A percentile compares a stretch with the other conserved stretches of the same genome.
Evolutionary conservation across 2,329 filamentous ascomycete species (phyloP).

Genomic region (Paecilomyces formosus): DNA sequence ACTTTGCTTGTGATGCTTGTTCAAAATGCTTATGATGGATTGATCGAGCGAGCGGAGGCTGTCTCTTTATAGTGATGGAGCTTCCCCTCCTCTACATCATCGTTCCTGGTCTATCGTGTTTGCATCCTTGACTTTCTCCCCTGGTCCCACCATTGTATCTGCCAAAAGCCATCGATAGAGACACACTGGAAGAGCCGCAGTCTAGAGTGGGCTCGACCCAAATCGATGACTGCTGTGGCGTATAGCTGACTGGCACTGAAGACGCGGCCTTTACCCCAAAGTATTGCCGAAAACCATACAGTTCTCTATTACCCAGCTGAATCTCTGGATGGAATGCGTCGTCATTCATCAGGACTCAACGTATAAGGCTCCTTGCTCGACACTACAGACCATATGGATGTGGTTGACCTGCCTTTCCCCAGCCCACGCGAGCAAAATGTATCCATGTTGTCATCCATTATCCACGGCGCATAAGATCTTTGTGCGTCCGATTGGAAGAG

Average conservation of each 20-base stretch:
- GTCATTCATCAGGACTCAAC: neutral
- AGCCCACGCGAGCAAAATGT: neutral
- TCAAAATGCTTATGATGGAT: neutral
- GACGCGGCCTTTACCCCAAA: neutral
- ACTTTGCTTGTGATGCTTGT: conserved; percentile 4
- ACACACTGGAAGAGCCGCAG: neutral
- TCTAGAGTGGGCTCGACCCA: neutral
- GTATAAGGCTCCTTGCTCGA: neutral
- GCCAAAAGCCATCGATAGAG: neutral
- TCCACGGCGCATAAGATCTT: neutral
- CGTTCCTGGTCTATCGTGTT: neutral
- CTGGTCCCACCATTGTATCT: neutral
- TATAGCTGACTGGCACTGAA: neutral
- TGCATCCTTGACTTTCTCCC: neutral
- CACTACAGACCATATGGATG: neutral
- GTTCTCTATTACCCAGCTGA: neutral
- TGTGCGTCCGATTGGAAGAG: neutral
- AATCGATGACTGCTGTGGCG: neutral
- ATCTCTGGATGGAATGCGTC: neutral
- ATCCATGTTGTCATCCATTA: neutral
- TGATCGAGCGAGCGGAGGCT: neutral
- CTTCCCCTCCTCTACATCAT: neutral
- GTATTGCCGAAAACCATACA: neutral
- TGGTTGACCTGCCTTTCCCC: neutral
- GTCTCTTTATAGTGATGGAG: neutral